Percentiles rank a stretch among this genome's conserved stretches.
Conservation (phyloP, 768 basidiomycete species). For the Boletus tylopilopsis region DNA sequence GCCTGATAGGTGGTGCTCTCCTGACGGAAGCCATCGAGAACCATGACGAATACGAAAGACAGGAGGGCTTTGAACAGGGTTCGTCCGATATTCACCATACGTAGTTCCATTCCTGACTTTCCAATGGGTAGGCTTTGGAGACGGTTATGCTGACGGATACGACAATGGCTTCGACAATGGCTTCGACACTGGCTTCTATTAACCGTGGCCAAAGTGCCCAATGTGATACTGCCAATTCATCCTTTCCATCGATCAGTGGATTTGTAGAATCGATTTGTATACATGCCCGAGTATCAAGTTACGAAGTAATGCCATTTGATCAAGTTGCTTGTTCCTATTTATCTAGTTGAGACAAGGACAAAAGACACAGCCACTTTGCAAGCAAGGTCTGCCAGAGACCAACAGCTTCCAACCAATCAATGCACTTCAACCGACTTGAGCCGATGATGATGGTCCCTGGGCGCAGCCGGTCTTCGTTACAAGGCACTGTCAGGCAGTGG, state of each 20-base stretch:
- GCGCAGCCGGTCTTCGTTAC: too few relatives aligned
- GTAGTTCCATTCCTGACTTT: conserved; percentile 6
- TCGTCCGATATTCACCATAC: conserved; percentile 5
- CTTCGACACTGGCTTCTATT: conserved; percentile 4
- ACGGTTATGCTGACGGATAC: conserved; percentile 18
- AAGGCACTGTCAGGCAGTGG: too few relatives aligned
- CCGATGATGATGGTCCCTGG: too few relatives aligned
- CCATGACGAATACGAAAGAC: conserved; percentile 32
- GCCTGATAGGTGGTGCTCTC: conserved; percentile 61
- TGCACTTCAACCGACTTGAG: too few relatives aligned
- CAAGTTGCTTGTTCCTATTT: too few relatives aligned
- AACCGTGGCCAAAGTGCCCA: not conserved
- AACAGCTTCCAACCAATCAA: too few relatives aligned
- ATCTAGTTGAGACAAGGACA: too few relatives aligned
- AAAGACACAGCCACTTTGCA: too few relatives aligned
- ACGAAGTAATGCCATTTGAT: too few relatives aligned
- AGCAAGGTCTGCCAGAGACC: too few relatives aligned
- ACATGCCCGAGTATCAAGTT: not conserved
- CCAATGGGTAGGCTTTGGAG: conserved; percentile 28
- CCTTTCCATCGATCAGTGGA: conserved; percentile 3
- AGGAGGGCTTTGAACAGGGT: conserved; percentile 37
- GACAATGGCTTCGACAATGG: too few relatives aligned
- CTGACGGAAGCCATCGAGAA: conserved; percentile 49
- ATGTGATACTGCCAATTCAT: not conserved
- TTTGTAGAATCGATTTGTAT: conserved; percentile 17